Evolutionary conservation across 176 grass and related monocot species (phyloP), one percentile per base, ranked within the genome.

Genomic region (Saccharum officinarum): DNA sequence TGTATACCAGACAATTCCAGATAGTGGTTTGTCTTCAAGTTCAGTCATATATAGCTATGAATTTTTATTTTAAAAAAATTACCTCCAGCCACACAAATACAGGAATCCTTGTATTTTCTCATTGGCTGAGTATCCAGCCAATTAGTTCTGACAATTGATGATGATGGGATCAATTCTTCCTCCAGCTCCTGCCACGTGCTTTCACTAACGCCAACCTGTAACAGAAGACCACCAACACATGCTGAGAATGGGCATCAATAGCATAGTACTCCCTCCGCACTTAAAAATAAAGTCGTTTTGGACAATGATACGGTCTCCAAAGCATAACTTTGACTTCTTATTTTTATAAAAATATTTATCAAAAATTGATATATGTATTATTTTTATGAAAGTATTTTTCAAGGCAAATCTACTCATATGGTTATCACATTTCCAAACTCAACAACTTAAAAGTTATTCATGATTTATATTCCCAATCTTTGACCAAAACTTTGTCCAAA

Each of bases 131-230:
- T 84, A 88, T 99, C 97, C 37, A 99, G 88, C 97, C 97, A 99
- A 79, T 99, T 99, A 59, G 93, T 92, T 92, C 88, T 94, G 44
- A 88, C 70, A 80, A 89, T 59, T 78, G 93, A 91, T 79, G 82
- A 92, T 63, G 92, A 87, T 75, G 95, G 97, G 91, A 96, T 94
- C 91, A 99, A 83, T 92, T 95, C 93, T 96, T 94, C 97, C 75
- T 99, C 97, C 86, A 99, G 91, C 22, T 88, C 92, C 75, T 92
- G 93, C 97, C 97, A 99, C 77, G 87, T 85, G 75, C 88, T 94
- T 92, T 96, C 97, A 52, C 84, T 92, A 86, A 96, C 82, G 47
- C 84, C 52, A 90, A 96, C 90, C 97, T 99, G 89, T 22, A 70
- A 82, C 54, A 85, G 39, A 72, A 85, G 82, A n/a, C 69, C 79